A percentile compares a stretch with the other conserved stretches of the same genome.
phyloP scores from a whole-genome alignment of 371 early-diverging fungal species.

The Dinochytrium kinnereticum region DNA sequence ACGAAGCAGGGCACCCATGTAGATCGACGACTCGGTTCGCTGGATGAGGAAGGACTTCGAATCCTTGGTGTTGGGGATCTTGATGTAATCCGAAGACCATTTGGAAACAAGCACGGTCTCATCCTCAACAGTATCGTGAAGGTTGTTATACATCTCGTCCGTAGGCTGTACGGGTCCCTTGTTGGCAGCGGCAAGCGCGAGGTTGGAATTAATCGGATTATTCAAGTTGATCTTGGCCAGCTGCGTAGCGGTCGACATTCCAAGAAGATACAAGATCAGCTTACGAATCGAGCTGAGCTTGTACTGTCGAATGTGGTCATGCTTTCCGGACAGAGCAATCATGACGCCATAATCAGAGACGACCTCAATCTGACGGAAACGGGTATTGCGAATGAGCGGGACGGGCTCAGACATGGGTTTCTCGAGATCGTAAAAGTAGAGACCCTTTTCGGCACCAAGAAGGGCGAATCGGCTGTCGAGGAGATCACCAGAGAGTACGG shows the following conservation, averaged over 20 bases:
- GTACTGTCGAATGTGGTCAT: conserved; percentile 63
- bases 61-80: conserved; percentile 58
- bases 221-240: conserved; percentile 47
- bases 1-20: conserved; percentile 53
- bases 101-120: conserved; percentile 47
- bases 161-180: conserved; percentile 5
- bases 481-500: conserved; percentile 42
- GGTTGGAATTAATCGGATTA: not conserved
- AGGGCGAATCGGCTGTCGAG: conserved; percentile 55
- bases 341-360: conserved; percentile 60
- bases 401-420: conserved; percentile 44
- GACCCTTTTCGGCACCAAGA: conserved; percentile 55
- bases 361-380: conserved; percentile 59
- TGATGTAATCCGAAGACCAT: conserved; percentile 63
- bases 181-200: conserved; percentile 16
- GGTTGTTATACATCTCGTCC: conserved; percentile 48
- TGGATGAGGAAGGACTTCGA: conserved; percentile 54
- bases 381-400: conserved; percentile 51
- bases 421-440: conserved; percentile 54
- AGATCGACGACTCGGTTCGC: conserved; percentile 56
- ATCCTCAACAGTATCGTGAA: conserved; percentile 46
- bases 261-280: conserved; percentile 52
- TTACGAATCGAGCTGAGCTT: conserved; percentile 52
- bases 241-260: conserved; percentile 30
- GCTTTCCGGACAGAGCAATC: conserved; percentile 62